phyloP scores from a whole-genome alignment of 2,329 filamentous ascomycete species.

The Aspergillus sp. region DNA sequence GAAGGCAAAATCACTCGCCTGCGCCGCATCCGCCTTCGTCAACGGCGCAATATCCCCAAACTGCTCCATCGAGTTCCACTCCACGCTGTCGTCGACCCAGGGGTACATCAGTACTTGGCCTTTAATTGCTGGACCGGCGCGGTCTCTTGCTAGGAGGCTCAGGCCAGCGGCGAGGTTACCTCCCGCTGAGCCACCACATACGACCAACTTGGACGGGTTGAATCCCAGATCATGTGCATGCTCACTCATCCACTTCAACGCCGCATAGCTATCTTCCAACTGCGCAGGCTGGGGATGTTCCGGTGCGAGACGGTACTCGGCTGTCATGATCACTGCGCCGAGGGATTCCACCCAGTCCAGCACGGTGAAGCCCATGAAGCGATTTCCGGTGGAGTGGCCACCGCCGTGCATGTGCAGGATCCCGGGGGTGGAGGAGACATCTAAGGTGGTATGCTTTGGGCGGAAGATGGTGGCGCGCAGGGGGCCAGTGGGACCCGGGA shows the following conservation, averaged over 20 bases:
- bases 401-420: constrained; percentile 3
- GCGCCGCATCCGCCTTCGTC: neutral
- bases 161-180: neutral
- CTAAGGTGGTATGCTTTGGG: neutral
- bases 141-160: neutral
- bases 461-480: neutral
- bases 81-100: constrained; percentile 1
- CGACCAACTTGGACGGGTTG: neutral
- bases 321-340: neutral
- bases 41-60: constrained; percentile 1
- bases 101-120: neutral
- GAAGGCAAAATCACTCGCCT: constrained; percentile 6
- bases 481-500: neutral
- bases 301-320: constrained; percentile 7
- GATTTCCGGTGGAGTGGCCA: constrained; percentile 5
- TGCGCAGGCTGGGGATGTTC: constrained; percentile 5
- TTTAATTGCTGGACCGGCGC: neutral
- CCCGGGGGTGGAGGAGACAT: neutral
- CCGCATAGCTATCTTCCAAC: neutral
- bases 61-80: neutral
- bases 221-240: neutral
- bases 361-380: neutral
- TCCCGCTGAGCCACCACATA: neutral
- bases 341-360: neutral
- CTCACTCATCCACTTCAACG: neutral